Conservation (phyloP, 2,329 filamentous ascomycete genomes). For the Pseudocercospora eumusae region DNA sequence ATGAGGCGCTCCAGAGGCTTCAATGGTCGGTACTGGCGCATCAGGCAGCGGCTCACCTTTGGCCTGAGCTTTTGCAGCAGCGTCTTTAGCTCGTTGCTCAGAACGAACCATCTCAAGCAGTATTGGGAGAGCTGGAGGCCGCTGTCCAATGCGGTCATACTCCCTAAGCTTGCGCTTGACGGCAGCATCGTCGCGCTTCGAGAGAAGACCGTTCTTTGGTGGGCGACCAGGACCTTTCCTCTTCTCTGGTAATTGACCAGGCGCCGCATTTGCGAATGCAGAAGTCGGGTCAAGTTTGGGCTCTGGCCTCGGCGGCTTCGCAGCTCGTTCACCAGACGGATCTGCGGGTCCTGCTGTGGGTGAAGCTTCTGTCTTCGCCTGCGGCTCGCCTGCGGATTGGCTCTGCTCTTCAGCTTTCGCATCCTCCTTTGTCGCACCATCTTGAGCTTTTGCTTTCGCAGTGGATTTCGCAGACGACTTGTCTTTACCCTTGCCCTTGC, state of each 20-base stretch:
- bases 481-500: constrained; percentile 19
- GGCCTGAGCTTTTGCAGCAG: constrained; percentile 32
- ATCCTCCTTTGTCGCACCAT: constrained; percentile 10
- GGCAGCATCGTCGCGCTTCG: constrained; percentile 63
- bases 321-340: neutral
- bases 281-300: constrained; percentile 35
- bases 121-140: constrained; percentile 34
- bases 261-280: constrained; percentile 36
- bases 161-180: constrained; percentile 42
- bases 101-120: constrained; percentile 39
- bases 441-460: constrained; percentile 11
- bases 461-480: constrained; percentile 14
- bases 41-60: constrained; percentile 36
- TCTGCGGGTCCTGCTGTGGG: constrained; percentile 7
- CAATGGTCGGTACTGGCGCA: constrained; percentile 33
- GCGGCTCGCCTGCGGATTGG: constrained; percentile 23
- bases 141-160: constrained; percentile 38
- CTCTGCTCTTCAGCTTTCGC: constrained; percentile 3
- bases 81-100: constrained; percentile 42
- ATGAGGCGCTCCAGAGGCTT: constrained; percentile 17
- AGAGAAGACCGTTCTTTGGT: constrained; percentile 81
- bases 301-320: constrained; percentile 7
- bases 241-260: constrained; percentile 55
- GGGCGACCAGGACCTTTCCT: constrained; percentile 77
- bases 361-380: constrained; percentile 30